Conservation (phyloP, 345 rosid species). For the Pistacia atlantica region DNA sequence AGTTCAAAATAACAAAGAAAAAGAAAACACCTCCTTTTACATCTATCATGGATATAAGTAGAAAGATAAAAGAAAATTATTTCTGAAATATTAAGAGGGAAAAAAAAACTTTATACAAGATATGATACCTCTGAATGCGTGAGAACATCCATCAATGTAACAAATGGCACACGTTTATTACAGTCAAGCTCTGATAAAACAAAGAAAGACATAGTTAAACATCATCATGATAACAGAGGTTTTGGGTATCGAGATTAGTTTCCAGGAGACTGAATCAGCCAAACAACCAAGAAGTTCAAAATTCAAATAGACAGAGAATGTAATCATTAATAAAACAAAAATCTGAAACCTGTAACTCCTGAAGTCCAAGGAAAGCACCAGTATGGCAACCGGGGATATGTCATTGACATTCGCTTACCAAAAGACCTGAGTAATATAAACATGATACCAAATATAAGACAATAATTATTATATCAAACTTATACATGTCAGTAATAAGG, state of each 20-base stretch:
- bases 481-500: background rate
- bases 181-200: constrained; percentile 56
- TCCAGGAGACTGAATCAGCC: constrained; percentile 3
- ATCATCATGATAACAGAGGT: constrained; percentile 8
- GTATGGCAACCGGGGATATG: constrained; percentile 51
- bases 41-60: background rate
- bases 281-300: background rate
- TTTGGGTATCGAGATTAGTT: background rate
- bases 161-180: constrained; percentile 42
- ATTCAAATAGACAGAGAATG: background rate
- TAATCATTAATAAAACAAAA: constrained; percentile 11
- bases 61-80: background rate
- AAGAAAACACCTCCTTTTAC: background rate
- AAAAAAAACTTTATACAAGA: background rate
- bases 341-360: constrained; percentile 60
- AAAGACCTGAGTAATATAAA: constrained; percentile 43
- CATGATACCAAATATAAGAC: background rate
- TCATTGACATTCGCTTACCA: constrained; percentile 46
- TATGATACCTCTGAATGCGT: constrained; percentile 57
- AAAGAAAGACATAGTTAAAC: constrained; percentile 6
- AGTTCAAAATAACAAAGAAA: background rate
- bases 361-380: constrained; percentile 72
- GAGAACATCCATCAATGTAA: constrained; percentile 74
- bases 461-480: constrained; percentile 3
- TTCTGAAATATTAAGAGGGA: background rate